Evolutionary conservation across 2,329 filamentous ascomycete genomes (phyloP).

Genomic region (Fusarium torreyae): DNA sequence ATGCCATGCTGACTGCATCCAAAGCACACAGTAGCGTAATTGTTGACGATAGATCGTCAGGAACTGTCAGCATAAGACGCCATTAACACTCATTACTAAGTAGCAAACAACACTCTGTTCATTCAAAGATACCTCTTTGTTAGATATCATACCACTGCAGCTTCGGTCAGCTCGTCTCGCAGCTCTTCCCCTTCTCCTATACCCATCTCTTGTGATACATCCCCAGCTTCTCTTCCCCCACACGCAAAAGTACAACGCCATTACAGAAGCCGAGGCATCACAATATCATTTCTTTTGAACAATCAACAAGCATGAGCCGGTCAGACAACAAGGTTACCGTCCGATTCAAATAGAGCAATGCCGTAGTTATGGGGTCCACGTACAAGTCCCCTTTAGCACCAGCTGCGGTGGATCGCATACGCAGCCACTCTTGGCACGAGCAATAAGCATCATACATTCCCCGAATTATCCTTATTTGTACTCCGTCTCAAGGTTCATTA

Average conservation of each 20-base stretch:
- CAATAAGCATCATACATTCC: background rate
- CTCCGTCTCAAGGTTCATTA: too few species aligned
- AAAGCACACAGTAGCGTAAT: background rate
- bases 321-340: background rate
- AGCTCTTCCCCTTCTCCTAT: constrained; percentile 13
- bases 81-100: background rate
- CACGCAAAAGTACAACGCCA: constrained; percentile 3
- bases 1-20: constrained; percentile 14
- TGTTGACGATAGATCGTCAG: constrained; percentile 15
- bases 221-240: constrained; percentile 22
- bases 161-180: background rate
- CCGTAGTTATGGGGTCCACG: background rate
- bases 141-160: too few species aligned
- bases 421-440: background rate
- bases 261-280: constrained; percentile 25
- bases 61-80: constrained; percentile 9
- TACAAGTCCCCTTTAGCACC: background rate
- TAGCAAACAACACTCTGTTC: background rate
- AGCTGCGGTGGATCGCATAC: background rate
- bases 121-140: too few species aligned
- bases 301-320: background rate
- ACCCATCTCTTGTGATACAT: constrained; percentile 19
- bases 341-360: constrained; percentile 7
- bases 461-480: background rate
- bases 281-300: background rate